Evolutionary conservation across 139 green algal species (phyloP).

Genomic region (Picochlorum sp.): DNA sequence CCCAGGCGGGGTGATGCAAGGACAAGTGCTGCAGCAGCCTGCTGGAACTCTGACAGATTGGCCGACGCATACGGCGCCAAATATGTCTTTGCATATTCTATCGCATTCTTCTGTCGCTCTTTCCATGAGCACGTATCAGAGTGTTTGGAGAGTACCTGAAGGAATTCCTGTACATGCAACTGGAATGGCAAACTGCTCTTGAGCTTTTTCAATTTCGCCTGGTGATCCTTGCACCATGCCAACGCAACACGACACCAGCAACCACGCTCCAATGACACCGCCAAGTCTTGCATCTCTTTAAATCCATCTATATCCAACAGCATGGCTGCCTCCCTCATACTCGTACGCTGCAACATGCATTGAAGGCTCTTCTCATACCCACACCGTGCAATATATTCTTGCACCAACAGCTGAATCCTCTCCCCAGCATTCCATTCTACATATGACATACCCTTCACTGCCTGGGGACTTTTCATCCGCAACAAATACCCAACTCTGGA

Average conservation of each 20-base stretch:
- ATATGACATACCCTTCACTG: too few species aligned
- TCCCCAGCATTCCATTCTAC: too few species aligned
- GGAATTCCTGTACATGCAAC: constrained; percentile 79
- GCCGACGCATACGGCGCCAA: constrained; percentile 55
- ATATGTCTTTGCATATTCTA: constrained; percentile 69
- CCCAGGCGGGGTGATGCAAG: constrained; percentile 31
- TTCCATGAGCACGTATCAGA: too few species aligned
- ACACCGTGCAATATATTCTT: constrained; percentile 67
- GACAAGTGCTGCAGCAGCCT: constrained; percentile 66
- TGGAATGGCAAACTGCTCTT: constrained; percentile 84
- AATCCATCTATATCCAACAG: constrained; percentile 80
- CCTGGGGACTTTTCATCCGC: too few species aligned
- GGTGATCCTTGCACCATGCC: constrained; percentile 70
- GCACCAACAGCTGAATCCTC: too few species aligned
- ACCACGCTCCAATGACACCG: constrained; percentile 40
- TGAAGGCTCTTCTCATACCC: constrained; percentile 32
- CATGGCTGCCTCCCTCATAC: background rate
- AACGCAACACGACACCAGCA: constrained; percentile 65
- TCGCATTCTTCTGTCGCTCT: constrained; percentile 76
- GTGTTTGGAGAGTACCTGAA: constrained; percentile 18
- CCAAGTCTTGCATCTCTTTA: constrained; percentile 38
- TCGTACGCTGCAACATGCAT: constrained; percentile 16
- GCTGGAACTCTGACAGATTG: constrained; percentile 75
- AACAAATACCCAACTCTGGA: too few species aligned
- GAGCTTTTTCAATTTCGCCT: constrained; percentile 54